Evolutionary conservation across 2,329 filamentous ascomycete species (phyloP).

Genomic region (Truncatella angustata): DNA sequence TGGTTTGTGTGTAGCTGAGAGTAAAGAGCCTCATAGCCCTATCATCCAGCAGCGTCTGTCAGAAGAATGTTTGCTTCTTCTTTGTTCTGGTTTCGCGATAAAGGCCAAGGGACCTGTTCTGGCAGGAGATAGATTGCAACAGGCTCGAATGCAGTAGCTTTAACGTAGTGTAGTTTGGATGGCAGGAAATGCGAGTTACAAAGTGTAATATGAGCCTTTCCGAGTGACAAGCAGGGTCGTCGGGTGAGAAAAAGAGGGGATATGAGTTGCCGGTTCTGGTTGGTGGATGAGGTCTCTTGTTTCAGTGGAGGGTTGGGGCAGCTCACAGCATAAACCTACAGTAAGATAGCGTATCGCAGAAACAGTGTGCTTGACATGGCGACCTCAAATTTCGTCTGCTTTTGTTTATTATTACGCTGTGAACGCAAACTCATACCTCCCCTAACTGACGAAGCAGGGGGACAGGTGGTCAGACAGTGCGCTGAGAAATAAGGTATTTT

Average conservation of each 20-base stretch:
- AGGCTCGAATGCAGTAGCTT: background rate
- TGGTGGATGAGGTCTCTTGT: constrained; percentile 6
- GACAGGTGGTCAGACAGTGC: background rate
- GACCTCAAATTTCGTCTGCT: no score
- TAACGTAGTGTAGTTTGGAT: background rate
- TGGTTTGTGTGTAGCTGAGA: no score
- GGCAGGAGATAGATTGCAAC: constrained; percentile 9
- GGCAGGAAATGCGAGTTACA: constrained; percentile 4
- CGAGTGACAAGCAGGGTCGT: no score
- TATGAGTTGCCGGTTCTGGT: constrained; percentile 9
- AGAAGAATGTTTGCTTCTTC: background rate
- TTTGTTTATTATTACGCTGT: no score
- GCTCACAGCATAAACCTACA: no score
- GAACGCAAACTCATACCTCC: no score
- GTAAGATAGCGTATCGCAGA: no score
- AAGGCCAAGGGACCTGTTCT: constrained; percentile 1
- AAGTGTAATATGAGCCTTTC: no score
- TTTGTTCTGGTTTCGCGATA: background rate
- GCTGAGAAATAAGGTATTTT: no score
- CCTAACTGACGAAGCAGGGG: no score
- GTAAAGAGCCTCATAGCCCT: no score
- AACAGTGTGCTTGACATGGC: no score
- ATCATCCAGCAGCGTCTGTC: background rate
- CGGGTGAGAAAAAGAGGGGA: background rate
- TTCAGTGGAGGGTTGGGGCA: constrained; percentile 6